These are phyloP conservation scores for Tricholoma furcatifolium DNA, from an alignment of 768 basidiomycete species.

Conservation along the genomic window DNA sequence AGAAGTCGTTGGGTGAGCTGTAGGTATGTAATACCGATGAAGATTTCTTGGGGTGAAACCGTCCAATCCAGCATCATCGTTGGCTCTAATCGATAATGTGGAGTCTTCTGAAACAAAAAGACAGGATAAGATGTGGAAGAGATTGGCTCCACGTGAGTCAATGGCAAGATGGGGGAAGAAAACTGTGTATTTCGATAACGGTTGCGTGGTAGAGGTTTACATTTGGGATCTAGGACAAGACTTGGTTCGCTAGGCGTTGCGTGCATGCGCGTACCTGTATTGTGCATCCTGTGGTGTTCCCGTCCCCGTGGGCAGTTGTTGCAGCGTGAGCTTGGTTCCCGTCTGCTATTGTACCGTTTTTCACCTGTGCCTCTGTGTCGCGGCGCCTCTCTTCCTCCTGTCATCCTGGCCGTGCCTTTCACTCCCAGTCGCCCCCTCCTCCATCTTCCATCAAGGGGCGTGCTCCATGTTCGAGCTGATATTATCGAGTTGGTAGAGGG, in stretches of 20 bases:
- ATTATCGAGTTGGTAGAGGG: too few species aligned
- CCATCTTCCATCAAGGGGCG: too few species aligned
- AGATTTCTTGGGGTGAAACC: conserved; percentile 18
- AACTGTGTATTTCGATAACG: conserved; percentile 39
- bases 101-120: conserved; percentile 20
- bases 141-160: conserved; percentile 20
- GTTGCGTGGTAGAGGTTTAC: conserved; percentile 10
- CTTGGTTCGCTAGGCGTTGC: conserved; percentile 13
- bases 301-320: too few species aligned
- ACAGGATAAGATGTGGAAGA: conserved; percentile 30
- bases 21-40: background rate
- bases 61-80: conserved; percentile 25
- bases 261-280: too few species aligned
- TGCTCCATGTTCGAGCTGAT: too few species aligned
- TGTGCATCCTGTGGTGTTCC: too few species aligned
- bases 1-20: conserved; percentile 1
- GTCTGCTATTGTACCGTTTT: too few species aligned
- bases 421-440: too few species aligned
- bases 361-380: too few species aligned
- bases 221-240: conserved; percentile 12
- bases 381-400: too few species aligned
- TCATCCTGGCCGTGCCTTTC: too few species aligned
- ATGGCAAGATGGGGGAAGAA: conserved; percentile 54
- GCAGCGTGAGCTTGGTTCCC: too few species aligned
- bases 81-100: conserved; percentile 30